Evolutionary conservation across 345 rosid species (phyloP).

Genomic region (Conringia planisiliqua): DNA sequence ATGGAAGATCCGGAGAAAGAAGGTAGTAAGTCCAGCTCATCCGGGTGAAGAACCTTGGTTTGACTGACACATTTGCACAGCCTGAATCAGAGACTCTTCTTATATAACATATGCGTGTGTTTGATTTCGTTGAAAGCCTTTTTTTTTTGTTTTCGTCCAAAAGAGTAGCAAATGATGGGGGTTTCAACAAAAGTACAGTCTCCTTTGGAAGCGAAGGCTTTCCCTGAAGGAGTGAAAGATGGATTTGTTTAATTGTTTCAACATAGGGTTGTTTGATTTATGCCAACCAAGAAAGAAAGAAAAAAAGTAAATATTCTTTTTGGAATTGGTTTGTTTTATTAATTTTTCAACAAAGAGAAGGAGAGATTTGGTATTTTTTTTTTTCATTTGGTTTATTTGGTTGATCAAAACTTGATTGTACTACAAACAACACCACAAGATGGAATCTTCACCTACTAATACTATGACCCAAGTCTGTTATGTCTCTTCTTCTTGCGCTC

Average conservation of each 20-base stretch:
- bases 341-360: not conserved
- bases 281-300: not conserved
- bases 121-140: slow-evolving; percentile 29
- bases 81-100: slow-evolving; percentile 18
- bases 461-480: not conserved
- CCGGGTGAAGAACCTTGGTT: slow-evolving; percentile 18
- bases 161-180: slow-evolving; percentile 16
- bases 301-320: slow-evolving; percentile 23
- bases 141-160: slow-evolving; percentile 3
- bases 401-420: slow-evolving; percentile 8
- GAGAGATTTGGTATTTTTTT: not conserved
- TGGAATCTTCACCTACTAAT: not conserved
- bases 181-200: slow-evolving; percentile 16
- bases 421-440: not conserved
- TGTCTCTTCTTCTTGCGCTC: not conserved
- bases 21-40: slow-evolving; percentile 31
- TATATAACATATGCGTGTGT: slow-evolving; percentile 21
- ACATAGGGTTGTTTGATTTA: slow-evolving; percentile 19
- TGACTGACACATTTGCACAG: slow-evolving; percentile 25
- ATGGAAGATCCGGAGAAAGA: slow-evolving; percentile 55
- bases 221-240: not conserved
- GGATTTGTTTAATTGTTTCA: slow-evolving; percentile 27
- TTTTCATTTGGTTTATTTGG: not conserved
- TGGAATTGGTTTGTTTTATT: slow-evolving; percentile 13
- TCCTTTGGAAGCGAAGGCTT: slow-evolving; percentile 21